A percentile compares a stretch with the other conserved stretches of the same genome.
Evolutionary conservation across 306 rosid genomes (phyloP).

Genomic region (Acmispon strigosus): DNA sequence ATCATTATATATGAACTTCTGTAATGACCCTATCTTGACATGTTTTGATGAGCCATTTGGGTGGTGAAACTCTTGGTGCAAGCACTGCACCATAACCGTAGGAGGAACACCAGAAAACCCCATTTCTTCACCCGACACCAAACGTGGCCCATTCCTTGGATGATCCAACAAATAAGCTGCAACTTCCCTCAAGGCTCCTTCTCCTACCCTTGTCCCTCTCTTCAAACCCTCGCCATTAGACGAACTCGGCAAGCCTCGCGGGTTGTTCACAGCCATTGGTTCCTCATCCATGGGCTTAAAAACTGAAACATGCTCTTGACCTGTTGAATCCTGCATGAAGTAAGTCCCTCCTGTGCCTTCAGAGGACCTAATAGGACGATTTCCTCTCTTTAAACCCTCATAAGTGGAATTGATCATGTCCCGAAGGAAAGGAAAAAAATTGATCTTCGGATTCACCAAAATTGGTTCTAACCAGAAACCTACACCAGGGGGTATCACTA

Average conservation of each 20-base stretch:
- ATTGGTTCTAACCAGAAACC: constrained; percentile 44
- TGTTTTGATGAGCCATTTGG: constrained; percentile 37
- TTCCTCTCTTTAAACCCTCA: constrained; percentile 40
- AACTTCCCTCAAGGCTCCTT: constrained; percentile 48
- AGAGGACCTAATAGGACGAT: constrained; percentile 37
- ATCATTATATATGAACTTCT: constrained; percentile 49
- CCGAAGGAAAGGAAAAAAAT: constrained; percentile 26
- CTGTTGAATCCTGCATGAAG: constrained; percentile 61
- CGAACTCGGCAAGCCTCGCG: constrained; percentile 67
- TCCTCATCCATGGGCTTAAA: constrained; percentile 92
- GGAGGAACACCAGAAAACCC: constrained; percentile 57
- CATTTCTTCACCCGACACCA: constrained; percentile 25
- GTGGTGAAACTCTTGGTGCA: constrained; percentile 38
- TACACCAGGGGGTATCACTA: constrained; percentile 19
- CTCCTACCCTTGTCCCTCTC: constrained; percentile 49
- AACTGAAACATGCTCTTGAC: constrained; percentile 53
- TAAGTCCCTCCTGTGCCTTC: constrained; percentile 78
- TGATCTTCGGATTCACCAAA: constrained; percentile 26
- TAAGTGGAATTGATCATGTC: constrained; percentile 37
- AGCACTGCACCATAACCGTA: constrained; percentile 37
- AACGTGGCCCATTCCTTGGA: constrained; percentile 36
- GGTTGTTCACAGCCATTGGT: constrained; percentile 88
- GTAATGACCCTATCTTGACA: constrained; percentile 74
- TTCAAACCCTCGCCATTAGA: constrained; percentile 52
- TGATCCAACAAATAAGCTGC: constrained; percentile 47